Percentiles rank a stretch among this genome's conserved stretches.
phyloP scores from a whole-genome alignment of 2,329 filamentous ascomycete genomes.

The Sclerotinia minor region DNA sequence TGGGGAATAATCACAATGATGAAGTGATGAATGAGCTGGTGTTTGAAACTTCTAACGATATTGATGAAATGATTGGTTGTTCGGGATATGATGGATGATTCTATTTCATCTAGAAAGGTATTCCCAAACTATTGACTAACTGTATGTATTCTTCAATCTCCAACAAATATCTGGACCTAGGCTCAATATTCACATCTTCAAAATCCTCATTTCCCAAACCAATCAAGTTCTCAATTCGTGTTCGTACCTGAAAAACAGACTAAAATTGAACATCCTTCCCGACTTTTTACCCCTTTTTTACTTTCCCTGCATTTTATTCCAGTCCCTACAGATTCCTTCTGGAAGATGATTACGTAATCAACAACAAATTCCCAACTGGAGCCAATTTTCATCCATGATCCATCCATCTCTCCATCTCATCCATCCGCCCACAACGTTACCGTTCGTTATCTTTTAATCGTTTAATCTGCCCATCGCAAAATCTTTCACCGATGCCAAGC shows the following conservation, averaged over 20 bases:
- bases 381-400: too few species aligned
- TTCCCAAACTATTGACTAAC: background rate
- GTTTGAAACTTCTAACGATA: background rate
- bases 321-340: background rate
- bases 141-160: too few species aligned
- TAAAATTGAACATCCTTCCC: background rate
- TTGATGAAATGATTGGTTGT: background rate
- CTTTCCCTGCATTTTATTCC: background rate
- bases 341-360: background rate
- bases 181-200: background rate
- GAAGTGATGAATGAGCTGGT: background rate
- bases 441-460: background rate
- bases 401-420: too few species aligned
- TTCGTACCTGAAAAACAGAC: conserved; percentile 10
- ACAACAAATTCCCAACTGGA: background rate
- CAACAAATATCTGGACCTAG: too few species aligned
- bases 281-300: background rate
- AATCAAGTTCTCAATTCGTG: background rate
- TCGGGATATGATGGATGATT: background rate
- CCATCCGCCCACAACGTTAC: background rate
- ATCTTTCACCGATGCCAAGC: conserved; percentile 19
- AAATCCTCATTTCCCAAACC: too few species aligned
- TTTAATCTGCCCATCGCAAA: background rate
- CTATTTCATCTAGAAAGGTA: background rate
- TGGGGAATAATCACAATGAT: background rate